Evolutionary conservation across 2,329 filamentous ascomycete species (phyloP), one percentile per base, ranked within the genome.

Genomic region (Scedosporium aurantiacum): DNA sequence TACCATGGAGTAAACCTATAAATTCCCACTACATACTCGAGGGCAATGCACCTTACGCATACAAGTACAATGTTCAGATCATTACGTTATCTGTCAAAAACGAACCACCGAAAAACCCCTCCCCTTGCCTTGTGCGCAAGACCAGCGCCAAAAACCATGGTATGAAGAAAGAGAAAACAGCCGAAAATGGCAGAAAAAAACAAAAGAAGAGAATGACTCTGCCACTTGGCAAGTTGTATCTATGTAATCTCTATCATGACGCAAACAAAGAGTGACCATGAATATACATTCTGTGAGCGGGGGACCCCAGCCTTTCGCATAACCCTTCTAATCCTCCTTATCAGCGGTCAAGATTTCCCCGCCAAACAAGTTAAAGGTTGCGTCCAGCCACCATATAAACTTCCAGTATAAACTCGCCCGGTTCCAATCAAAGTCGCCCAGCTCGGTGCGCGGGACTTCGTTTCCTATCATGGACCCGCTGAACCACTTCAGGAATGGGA

Each of bases 341-440:
- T 84, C 82, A 8, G 76, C 75, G 66, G 73, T 79, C 63, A 80
- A 75, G 61, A 86, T 80, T 66, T 85, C 83, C 23, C 82, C 79
- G 50, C 78, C 78, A 69, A 86, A 86, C 45, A 86, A 73, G 3
- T 78, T 74, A 67, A 86, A 84, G 60, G 77, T 79, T 18, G 76
- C 74, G 67, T 87, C 84, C 25, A 87, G 74, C 75, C 78, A 85
- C 75, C 81, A 87, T 66, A 87, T 82, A 52, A 87, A 68, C 71
- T 82, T 83, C 85, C 85, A 88, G 74, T 87, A 88, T 63, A 87
- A 72, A 63, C 83, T 87, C 10, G 85, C 85, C 55, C 76, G 76
- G 50, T 83, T 82, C 78, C 86, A 89, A 72, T 97, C 92, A 67
- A 96, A 92, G 50, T 84, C 85, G 62, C 89, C 90, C 52, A 81